Evolutionary conservation across 345 rosid genomes (phyloP).

Genomic region (Lumnitzera racemosa): DNA sequence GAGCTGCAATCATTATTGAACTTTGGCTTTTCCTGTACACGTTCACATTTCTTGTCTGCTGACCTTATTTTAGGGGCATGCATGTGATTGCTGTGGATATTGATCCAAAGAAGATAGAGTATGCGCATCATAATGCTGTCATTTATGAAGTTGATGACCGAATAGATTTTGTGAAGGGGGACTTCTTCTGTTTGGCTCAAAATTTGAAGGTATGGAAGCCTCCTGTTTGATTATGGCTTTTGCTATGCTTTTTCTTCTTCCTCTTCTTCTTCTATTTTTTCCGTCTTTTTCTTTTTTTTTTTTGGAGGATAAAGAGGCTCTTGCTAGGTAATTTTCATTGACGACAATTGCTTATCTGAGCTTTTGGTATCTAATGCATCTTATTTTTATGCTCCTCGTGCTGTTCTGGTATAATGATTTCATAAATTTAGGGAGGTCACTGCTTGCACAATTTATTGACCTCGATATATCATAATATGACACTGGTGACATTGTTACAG

Average conservation of each 20-base stretch:
- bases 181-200: constrained; percentile 67
- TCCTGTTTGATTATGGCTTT: neutral
- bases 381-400: neutral
- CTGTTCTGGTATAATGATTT: no score
- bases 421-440: neutral
- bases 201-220: constrained; percentile 50
- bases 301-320: no score
- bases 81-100: constrained; percentile 76
- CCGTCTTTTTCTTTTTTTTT: no score
- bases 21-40: neutral
- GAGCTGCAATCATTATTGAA: neutral
- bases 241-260: neutral
- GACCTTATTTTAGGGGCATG: constrained; percentile 40
- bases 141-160: constrained; percentile 67
- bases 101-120: constrained; percentile 72
- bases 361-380: neutral
- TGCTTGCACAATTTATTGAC: neutral
- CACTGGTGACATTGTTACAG: constrained; percentile 25
- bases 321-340: neutral
- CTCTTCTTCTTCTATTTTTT: no score
- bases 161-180: constrained; percentile 74
- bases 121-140: constrained; percentile 74
- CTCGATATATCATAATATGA: neutral
- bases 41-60: neutral
- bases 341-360: neutral